phyloP scores from a whole-genome alignment of 305 asterid species.

The Coffea humblotiana region DNA sequence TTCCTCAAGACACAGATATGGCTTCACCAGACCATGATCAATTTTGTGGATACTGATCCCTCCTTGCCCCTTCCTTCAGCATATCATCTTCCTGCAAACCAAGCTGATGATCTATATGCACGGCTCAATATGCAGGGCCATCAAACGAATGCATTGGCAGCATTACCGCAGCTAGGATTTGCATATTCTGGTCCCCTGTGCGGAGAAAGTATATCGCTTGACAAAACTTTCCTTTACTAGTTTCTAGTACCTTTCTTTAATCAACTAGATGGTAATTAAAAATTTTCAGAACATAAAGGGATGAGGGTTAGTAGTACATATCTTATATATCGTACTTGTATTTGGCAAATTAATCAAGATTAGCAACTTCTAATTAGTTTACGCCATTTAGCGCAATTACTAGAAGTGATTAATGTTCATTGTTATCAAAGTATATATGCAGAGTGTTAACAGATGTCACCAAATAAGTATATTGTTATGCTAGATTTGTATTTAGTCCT shows the following conservation, averaged over 20 bases:
- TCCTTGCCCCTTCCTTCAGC: neutral
- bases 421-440: too few relatives aligned
- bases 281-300: too few relatives aligned
- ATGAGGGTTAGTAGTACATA: neutral
- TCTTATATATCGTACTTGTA: neutral
- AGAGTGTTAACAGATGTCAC: neutral
- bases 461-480: neutral
- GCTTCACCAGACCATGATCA: slow-evolving; percentile 55
- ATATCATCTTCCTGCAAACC: neutral
- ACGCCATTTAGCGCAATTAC: neutral
- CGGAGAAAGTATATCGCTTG: slow-evolving; percentile 7
- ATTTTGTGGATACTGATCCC: slow-evolving; percentile 21
- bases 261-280: neutral
- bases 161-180: neutral
- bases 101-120: neutral
- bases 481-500: neutral
- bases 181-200: neutral
- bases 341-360: neutral
- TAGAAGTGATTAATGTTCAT: too few relatives aligned
- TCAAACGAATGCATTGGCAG: neutral
- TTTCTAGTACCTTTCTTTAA: neutral
- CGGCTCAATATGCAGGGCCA: neutral
- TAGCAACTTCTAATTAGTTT: neutral
- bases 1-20: slow-evolving; percentile 69
- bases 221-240: slow-evolving; percentile 2